Evolutionary conservation across 768 basidiomycete species (phyloP), one percentile per base, ranked within the genome.

Genomic region (Kwoniella dendrophila): DNA sequence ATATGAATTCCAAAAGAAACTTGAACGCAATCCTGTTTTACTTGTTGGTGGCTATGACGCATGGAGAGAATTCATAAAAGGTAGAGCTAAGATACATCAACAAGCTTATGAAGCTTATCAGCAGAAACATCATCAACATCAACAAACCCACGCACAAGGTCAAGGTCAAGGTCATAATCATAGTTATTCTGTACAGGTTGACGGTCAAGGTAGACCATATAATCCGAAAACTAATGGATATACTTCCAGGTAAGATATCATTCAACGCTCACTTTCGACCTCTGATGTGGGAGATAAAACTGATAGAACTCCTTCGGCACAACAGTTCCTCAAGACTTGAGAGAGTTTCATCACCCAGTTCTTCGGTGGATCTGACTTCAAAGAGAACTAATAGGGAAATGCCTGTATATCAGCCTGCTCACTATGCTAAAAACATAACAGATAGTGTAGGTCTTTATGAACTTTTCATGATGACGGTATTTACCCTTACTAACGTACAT

Each of bases 11-110:
- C 80, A 62, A 18, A 79, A 84, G 70, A 89, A 87, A 74, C 81
- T 87, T 59, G 72, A 78, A 58, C 82, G 89, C 44, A 84, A 85
- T 68, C 94, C 95, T 0, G 85, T 92, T 78, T 79, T 96, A 66
- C 84, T 98, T 26, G 82, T 88, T 4, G 95, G 94, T 2, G 95
- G 95, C 1, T 81, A 91, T 48, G 84, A 87, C 49, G 90, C 87
- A 2, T 98, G 93, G 92, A 86, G 84, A 71, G 81, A 74, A 41
- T 77, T 81, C 38, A 71, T 88, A 49, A 69, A 70, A 83, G 85
- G 0, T 82, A 82, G 18, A 41, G 65, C 48, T 26, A 51, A 57
- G 27, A 62, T 29, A 41, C 70, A 69, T 43, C 57, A 51, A 34
- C 33, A 62, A 48, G 57, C 47, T 16, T 51, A 51, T 33, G 75